Base-by-base conservation (phyloP, 768 basidiomycete genomes). In the Suillus lakei region DNA sequence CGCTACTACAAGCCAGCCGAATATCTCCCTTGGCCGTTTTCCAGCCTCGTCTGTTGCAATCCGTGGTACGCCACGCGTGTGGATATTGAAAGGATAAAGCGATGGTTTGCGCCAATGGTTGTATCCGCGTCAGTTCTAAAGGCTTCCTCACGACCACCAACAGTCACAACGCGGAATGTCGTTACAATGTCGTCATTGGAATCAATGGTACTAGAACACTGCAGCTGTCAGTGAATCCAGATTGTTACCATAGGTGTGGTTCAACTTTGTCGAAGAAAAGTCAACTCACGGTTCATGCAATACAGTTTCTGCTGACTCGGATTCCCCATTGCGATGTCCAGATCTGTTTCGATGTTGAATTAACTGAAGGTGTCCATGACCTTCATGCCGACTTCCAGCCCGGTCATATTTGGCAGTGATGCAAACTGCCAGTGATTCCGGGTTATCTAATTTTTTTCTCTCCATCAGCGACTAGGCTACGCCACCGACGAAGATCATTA, bases 281-380 rank as follows among this genome's bases (percentile, higher is more conserved):
- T 4, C 44, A 46, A n/a, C 44, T 46, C 43, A 8, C 34, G n/a
- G 34, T 34, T 34, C 34, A 34, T 34, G 43, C 8, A 9, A n/a
- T 9, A 23, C 46, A 48, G 23, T 48, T 48, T 48, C n/a, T 5
- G 46, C 23, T 48, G 23, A 48, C 23, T 23, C 12, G 41, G 18
- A 43, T 68, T 67, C 0, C 80, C 79, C 1, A 74, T 84, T 0
- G 82, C 75, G 0, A 84, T 58, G 41, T 83, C 82, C 0, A 78
- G 67, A 32, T 82, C 79, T 0, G 79, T 82, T n/a, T 80, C 74
- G 0, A 84, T 62, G 44, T 83, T 83, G 3, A 44, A 44, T n/a
- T 9, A 8, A 44, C 44, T n/a, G 44, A 50, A 58, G 1, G 76
- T 80, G 0, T 83, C 77, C 77, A 83, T 77, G 0, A 79, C 78